Evolutionary conservation across 768 basidiomycete species (phyloP), one percentile per base, ranked within the genome.

Genomic region (Phylloporus arenicola): DNA sequence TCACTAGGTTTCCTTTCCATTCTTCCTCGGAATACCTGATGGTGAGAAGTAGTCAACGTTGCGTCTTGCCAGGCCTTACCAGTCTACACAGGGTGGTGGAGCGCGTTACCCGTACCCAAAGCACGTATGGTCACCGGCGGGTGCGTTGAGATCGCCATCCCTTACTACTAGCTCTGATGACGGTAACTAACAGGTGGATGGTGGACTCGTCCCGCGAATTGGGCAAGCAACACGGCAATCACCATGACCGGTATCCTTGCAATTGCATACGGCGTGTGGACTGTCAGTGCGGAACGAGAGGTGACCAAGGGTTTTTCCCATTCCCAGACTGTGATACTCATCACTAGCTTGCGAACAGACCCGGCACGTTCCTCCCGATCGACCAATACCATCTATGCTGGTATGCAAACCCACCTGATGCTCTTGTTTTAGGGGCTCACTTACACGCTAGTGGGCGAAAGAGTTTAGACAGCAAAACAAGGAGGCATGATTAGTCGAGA

Each of bases 81-180:
- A 9, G 10, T 2, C n/a, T 19, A 13, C 5, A 17, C 50, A 90
- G 88, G 88, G 88, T 41, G 88, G 88, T 70, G 88, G 87, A 55
- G 80, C 72, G 48, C 83, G 90, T 72, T 96, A 90, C 77, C 91
- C 92, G 9, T 96, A 86, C 68, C 93, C 92, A 29, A 94, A 93
- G 75, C 80, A 88, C 63, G 93, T 96, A 48, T 97, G 92, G 91
- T 86, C 92, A 20, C 93, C 94, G 63, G 78, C 92, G 57, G 91
- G 91, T 90, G 47, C 54, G 69, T 71, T 17, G 19, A 22, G 35
- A 13, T 33, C 7, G 13, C 20, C 5, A 12, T 16, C 9, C 39
- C 22, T 29, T 24, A 11, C 3, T 16, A 16, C 14, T 2, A 0
- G 20, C 16, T 6, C 24, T 38, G 22, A 14, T 50, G 42, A 57